phyloP scores from a whole-genome alignment of 2,329 filamentous ascomycete genomes.

The Chaetomium sp. region DNA sequence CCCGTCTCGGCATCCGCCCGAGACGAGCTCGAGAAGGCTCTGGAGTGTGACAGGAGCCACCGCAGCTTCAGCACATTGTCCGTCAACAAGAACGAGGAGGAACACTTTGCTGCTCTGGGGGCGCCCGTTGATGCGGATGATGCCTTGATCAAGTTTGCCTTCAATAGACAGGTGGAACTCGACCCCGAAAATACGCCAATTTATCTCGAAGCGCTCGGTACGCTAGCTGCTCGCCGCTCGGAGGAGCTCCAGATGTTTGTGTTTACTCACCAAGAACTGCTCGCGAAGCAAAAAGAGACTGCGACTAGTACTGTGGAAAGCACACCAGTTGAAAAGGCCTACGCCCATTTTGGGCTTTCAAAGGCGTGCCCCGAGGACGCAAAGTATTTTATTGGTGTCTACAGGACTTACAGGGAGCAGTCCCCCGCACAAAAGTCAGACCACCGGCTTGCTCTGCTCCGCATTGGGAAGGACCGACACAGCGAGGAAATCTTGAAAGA shows the following conservation, averaged over 20 bases:
- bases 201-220: slow-evolving; percentile 20
- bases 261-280: slow-evolving; percentile 8
- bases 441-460: slow-evolving; percentile 25
- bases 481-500: slow-evolving; percentile 17
- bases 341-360: slow-evolving; percentile 23
- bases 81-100: slow-evolving; percentile 4
- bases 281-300: slow-evolving; percentile 6
- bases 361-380: slow-evolving; percentile 12
- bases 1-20: slow-evolving; percentile 24
- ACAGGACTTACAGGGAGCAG: slow-evolving; percentile 19
- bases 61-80: slow-evolving; percentile 11
- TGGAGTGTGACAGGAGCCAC: slow-evolving; percentile 25
- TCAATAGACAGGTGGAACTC: slow-evolving; percentile 16
- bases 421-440: slow-evolving; percentile 24
- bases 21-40: slow-evolving; percentile 14
- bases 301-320: not conserved
- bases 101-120: slow-evolving; percentile 17
- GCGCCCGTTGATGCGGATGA: slow-evolving; percentile 17
- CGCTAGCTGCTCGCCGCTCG: slow-evolving; percentile 13
- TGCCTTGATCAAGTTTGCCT: slow-evolving; percentile 22
- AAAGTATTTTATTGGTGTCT: slow-evolving; percentile 22
- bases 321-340: slow-evolving; percentile 17
- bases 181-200: slow-evolving; percentile 11
- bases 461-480: slow-evolving; percentile 24
- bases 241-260: slow-evolving; percentile 21